Base-by-base conservation (phyloP, 805 yeast species). In the Kluyveromyces nonfermentans region DNA sequence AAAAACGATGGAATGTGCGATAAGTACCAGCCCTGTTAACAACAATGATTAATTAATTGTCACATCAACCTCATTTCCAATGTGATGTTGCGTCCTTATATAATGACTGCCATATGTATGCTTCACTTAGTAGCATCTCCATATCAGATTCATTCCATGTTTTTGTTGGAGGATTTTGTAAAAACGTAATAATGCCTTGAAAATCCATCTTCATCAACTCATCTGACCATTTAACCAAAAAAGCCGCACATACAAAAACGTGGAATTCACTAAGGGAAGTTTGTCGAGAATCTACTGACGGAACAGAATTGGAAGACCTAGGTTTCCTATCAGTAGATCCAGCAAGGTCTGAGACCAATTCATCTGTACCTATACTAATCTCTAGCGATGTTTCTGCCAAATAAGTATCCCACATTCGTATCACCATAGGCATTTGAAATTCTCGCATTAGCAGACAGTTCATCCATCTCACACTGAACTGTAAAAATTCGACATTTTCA, bases 371-470 rank as follows among this genome's bases (percentile, higher is more conserved):
- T n/a, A 38, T 28, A 7, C 54, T 48, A 16, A 55, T 54, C 30
- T 62, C 66, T 3, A 83, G 80, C 1, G 67, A 63, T 17, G 76
- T 74, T 57, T 85, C 88, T 40, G 85, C 75, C 3, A 85, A 62
- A 61, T 93, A 93, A 0, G 98, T 89, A 59, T 93, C 98, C 97
- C 98, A 93, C 95, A 93, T 90, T 45, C 98, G 72, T 18, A 89
- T 80, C 5, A 89, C 84, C 47, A 86, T 75, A 25, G 70, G 69
- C 56, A 93, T 78, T 35, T 82, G 78, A 37, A 93, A 72, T 56
- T 93, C 98, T 51, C 98, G 77, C 98, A 93, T 93, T 40, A 93
- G 68, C 56, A 93, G 69, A 68, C 98, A 93, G 65, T 93, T 93
- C 97, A 93, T 93, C 98, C 98, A 93, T 52, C 98, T 73, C 68